Conservation (phyloP, 2,329 filamentous ascomycete species). For the Pestalotiopsis sp. region DNA sequence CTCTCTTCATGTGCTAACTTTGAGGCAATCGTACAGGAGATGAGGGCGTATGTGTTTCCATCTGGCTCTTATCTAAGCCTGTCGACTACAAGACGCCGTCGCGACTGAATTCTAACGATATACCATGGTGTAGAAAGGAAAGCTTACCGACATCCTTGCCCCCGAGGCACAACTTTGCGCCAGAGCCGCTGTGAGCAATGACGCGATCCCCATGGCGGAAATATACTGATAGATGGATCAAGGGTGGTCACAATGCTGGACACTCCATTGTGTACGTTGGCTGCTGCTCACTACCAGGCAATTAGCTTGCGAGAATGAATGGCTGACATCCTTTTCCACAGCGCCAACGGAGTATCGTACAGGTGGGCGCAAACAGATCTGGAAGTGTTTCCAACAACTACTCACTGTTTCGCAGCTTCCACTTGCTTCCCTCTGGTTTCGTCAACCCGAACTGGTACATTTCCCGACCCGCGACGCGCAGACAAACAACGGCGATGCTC, state of each 20-base stretch:
- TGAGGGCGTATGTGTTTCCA: constrained; percentile 9
- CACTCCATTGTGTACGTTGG: constrained; percentile 18
- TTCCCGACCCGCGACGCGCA: background rate
- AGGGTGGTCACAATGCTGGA: constrained; percentile 17
- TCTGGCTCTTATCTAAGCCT: background rate
- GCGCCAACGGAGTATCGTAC: constrained; percentile 19
- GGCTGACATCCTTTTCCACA: background rate
- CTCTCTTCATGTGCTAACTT: constrained; percentile 3
- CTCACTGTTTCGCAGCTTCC: constrained; percentile 14
- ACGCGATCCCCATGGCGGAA: background rate
- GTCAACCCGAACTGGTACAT: constrained; percentile 63
- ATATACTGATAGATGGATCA: background rate
- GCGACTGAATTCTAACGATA: background rate
- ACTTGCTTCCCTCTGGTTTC: constrained; percentile 60
- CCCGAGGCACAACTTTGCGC: constrained; percentile 6
- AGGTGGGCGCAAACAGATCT: constrained; percentile 3
- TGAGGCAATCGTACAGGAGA: background rate
- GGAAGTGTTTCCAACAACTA: background rate
- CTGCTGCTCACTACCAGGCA: background rate
- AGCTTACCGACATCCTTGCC: constrained; percentile 1
- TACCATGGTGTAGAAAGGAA: constrained; percentile 9
- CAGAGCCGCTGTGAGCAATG: constrained; percentile 15
- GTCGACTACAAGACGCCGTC: background rate
- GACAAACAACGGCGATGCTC: background rate
- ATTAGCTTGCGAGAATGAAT: background rate